Base-by-base conservation (phyloP, 2,329 filamentous ascomycete genomes). In the Dryadomyces quercus-mongolicae region DNA sequence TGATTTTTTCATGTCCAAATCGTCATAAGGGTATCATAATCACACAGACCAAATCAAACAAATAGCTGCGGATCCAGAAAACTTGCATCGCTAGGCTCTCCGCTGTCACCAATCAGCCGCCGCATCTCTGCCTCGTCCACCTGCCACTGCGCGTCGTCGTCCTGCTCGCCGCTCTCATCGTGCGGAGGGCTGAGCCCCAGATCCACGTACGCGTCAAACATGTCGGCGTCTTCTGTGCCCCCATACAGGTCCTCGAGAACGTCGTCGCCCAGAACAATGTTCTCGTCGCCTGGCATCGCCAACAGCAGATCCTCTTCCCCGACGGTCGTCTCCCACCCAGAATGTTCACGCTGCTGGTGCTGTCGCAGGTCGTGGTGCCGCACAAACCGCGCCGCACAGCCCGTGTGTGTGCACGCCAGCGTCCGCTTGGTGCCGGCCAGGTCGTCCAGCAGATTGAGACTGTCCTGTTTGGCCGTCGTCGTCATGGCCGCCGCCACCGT, bases 281-380 rank as follows among this genome's bases (percentile, higher is more conserved):
- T 12, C 44, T 18, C n/a, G 7, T 46, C n/a, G 6, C 18, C 12
- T 5, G 44, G 18, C 12, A 10, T 13, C 25, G 46, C 8, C 12
- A n/a, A 13, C 38, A 42, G 38, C 38, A 42, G 5, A 3, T 13
- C 38, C 15, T n/a, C 38, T n/a, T 42, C 38, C 15, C 12, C 38
- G 12, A 42, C 22, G 18, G 36, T 51, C 12, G 22, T 1, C 3
- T n/a, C n/a, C 13, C 25, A 16, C 15, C 36, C 16, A 18, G 43
- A 36, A 22, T 64, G 63, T 50, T 66, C 67, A 54, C 63, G 60
- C 45, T 66, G 64, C 2, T 76, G 53, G 60, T 81, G 78, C 2
- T 66, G 59, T 46, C 74, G 66, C 10, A 79, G 67, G 53, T 81
- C 77, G 56, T 73, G 69, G 54, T 74, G 71, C 36, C 77, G 74